Base-by-base conservation (phyloP, 441 rosid genomes). In the Populus tomentosa region DNA sequence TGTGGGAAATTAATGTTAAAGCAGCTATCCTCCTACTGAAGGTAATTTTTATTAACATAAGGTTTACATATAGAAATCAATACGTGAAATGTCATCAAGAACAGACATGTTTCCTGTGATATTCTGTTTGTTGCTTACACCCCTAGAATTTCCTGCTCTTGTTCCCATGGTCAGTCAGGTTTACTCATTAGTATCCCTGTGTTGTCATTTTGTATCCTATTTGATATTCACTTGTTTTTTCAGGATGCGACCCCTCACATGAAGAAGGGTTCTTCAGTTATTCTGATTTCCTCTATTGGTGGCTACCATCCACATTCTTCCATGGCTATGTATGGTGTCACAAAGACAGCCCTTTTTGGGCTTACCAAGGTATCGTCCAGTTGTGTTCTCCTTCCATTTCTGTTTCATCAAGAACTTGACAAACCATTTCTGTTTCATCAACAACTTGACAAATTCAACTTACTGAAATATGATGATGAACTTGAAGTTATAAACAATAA, bases 291-390 rank as follows among this genome's bases (percentile, higher is more conserved):
- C 59, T 94, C 99, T 1, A 86, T 91, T 75, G 81, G 89, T 76
- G 99, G 86, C 56, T 96, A 85, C 81, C 80, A 73, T 28, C 98
- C 97, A 7, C 89, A 76, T 67, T 30, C 86, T 70, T 72, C 94
- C 46, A 82, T 89, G 92, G 89, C 88, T 79, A 92, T 96, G 97
- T 96, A 96, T 80, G 98, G 97, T 14, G 97, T 96, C 67, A 92
- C 98, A 11, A 96, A 96, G 85, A 94, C 99, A 0, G 96, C 99
- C 66, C 92, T 94, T 82, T 88, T 96, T 21, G 99, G 97, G 59
- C 88, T 95, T 40, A 90, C 93, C 64, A 95, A 96, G 94, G 99
- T 94, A 71, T n/a, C 56, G 1, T 46, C 20, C 56, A 4, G 56
- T 46, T 46, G 56, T 46, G 56, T 4, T 46, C n/a, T 18, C n/a